Conservation (phyloP, 176 grass and related monocot species). For the Rhynchospora breviuscula region DNA sequence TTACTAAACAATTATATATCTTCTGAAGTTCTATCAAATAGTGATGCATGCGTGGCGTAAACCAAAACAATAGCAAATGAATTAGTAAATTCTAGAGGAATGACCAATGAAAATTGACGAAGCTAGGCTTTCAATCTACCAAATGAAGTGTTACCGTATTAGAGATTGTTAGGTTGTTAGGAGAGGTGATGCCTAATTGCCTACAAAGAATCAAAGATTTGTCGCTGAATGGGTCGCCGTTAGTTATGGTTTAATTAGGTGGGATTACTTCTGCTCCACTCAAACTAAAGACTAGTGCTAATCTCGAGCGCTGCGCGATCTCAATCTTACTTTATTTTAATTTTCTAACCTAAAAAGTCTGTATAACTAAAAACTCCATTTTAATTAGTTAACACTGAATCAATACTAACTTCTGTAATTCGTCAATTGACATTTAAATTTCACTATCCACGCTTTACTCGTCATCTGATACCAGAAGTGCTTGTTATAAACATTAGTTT, state of each 20-base stretch:
- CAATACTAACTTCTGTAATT: too few relatives aligned
- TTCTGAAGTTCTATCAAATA: neutral
- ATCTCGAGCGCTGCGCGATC: too few relatives aligned
- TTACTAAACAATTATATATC: neutral
- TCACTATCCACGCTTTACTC: too few relatives aligned
- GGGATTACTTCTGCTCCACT: neutral
- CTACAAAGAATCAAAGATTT: neutral
- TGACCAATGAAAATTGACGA: neutral
- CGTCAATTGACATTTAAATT: too few relatives aligned
- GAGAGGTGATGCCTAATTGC: neutral
- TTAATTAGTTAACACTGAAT: too few relatives aligned
- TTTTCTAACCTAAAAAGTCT: too few relatives aligned
- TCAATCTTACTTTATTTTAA: too few relatives aligned
- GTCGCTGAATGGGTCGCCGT: neutral
- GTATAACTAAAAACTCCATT: too few relatives aligned
- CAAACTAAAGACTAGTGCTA: neutral
- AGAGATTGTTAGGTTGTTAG: neutral
- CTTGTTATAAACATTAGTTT: too few relatives aligned
- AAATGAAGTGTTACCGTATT: neutral
- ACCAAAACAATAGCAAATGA: neutral
- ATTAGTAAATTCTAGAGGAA: neutral
- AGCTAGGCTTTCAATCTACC: neutral
- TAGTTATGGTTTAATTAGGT: neutral
- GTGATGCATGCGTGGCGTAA: neutral
- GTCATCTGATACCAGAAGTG: too few relatives aligned